phyloP scores from a whole-genome alignment of 768 basidiomycete genomes.

The Amylocystis lapponica region DNA sequence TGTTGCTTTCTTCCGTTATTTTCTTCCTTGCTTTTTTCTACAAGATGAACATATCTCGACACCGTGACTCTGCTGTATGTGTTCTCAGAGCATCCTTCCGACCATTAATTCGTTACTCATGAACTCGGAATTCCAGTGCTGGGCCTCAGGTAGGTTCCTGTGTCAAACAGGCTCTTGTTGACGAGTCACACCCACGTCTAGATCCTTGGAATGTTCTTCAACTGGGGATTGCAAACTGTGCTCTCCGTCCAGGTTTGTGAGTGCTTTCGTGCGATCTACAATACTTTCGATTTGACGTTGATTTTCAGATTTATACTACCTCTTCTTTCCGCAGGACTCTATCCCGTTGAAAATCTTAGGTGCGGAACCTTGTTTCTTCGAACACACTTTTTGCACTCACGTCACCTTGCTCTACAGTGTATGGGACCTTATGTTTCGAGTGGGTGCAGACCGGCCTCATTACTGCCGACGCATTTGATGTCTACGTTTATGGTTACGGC shows the following conservation, averaged over 20 bases:
- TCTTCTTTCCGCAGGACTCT: conserved; percentile 1
- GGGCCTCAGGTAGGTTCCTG: not conserved
- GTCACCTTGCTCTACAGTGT: conserved; percentile 1
- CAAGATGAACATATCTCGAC: too few relatives aligned
- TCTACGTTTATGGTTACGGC: conserved; percentile 7
- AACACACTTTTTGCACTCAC: not conserved
- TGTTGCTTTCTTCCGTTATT: too few relatives aligned
- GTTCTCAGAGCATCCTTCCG: too few relatives aligned
- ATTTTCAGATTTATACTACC: conserved; percentile 2
- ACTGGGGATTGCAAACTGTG: conserved; percentile 1
- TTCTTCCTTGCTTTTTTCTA: too few relatives aligned
- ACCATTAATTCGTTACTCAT: too few relatives aligned
- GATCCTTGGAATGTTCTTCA: conserved; percentile 5
- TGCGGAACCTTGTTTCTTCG: not conserved
- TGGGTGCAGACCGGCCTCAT: conserved; percentile 9
- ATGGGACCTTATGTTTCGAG: conserved; percentile 4
- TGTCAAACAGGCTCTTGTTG: not conserved
- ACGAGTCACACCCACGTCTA: not conserved
- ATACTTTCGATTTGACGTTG: not conserved
- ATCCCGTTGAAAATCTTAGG: not conserved
- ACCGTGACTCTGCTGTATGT: too few relatives aligned
- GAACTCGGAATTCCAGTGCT: too few relatives aligned
- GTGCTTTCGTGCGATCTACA: not conserved
- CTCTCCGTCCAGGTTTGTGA: conserved; percentile 3
- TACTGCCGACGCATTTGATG: conserved; percentile 2